Base-by-base conservation (phyloP, 2,329 filamentous ascomycete genomes). In the Cladosporium cucumerinum region DNA sequence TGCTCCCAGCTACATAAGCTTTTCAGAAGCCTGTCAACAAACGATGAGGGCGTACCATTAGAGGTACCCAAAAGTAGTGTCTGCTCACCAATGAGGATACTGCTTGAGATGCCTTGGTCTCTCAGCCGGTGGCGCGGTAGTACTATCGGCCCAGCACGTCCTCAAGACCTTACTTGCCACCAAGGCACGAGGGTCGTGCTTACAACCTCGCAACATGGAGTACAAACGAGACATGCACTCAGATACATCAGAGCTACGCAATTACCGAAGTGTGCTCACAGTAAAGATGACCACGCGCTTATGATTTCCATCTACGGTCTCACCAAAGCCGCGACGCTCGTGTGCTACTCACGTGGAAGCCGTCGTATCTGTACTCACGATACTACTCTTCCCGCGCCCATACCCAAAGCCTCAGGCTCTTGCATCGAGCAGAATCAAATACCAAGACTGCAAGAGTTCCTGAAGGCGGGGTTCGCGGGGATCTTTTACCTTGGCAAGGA, bases 401-500 rank as follows among this genome's bases (percentile, higher is more conserved):
- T 18, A 39, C n/a, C 39, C 39, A 46, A 12, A 46, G 39, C 39
- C 39, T 21, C 39, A n/a, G 39, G n/a, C 39, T 46, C 39, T 46
- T 4, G 7, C n/a, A 46, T 4, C n/a, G 23, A 46, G n/a, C 39
- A 46, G 39, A 46, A 5, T 3, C 8, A 36, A 18, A 46, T 21
- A 46, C 39, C 39, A 46, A 46, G 39, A 46, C 39, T 46, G n/a
- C 51, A 54, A 54, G 51, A 32, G 26, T 11, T 54, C 51, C 51
- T 54, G 51, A 54, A 54, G 51, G 51, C 51, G 51, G 51, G 51
- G 51, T 54, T 54, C 51, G 51, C n/a, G 51, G 51, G 18, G 51
- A 54, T 32, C 4, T 28, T 18, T 2, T 2, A 11, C 49, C 51
- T 54, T 54, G 51, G 51, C 51, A 54, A 7, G 4, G 11, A 21